Percentiles rank a stretch among this genome's conserved stretches.
These are phyloP conservation scores for Geotrichum macrosporum DNA, from an alignment of 1,139 yeast genomes.

Conservation along the genomic window DNA sequence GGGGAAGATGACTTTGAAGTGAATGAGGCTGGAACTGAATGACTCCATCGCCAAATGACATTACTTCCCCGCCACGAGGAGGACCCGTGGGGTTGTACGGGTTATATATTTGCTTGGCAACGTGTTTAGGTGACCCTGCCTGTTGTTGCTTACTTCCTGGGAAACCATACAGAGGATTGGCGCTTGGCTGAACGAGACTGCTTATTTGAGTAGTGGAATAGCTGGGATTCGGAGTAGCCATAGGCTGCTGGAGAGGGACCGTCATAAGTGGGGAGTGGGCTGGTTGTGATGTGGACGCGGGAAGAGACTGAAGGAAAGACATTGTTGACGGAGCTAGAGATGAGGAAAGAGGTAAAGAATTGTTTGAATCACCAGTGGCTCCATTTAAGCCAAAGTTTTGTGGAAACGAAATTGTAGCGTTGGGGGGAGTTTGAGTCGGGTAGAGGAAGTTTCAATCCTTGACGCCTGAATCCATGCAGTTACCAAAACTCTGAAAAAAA, in stretches of 20 bases:
- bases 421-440: background rate
- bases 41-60: constrained; percentile 5
- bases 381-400: background rate
- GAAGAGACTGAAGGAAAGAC: constrained; percentile 10
- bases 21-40: constrained; percentile 4
- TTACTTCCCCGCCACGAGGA: constrained; percentile 7
- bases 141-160: constrained; percentile 4
- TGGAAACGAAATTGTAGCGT: background rate
- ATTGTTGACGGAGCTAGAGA: constrained; percentile 1
- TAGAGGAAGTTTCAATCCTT: background rate
- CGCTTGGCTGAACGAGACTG: constrained; percentile 3
- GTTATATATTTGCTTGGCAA: background rate
- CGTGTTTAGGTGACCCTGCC: constrained; percentile 1
- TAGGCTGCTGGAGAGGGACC: background rate
- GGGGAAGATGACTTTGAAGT: constrained; percentile 13
- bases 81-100: constrained; percentile 3
- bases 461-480: too few species aligned
- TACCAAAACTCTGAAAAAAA: too few species aligned
- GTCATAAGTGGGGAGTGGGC: background rate
- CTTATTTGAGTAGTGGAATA: background rate
- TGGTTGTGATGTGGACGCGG: constrained; percentile 4
- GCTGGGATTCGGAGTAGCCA: constrained; percentile 5
- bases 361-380: background rate
- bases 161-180: constrained; percentile 7
- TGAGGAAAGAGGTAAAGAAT: background rate